Conservation (phyloP, 345 rosid species). For the Corchorus olitorius region DNA sequence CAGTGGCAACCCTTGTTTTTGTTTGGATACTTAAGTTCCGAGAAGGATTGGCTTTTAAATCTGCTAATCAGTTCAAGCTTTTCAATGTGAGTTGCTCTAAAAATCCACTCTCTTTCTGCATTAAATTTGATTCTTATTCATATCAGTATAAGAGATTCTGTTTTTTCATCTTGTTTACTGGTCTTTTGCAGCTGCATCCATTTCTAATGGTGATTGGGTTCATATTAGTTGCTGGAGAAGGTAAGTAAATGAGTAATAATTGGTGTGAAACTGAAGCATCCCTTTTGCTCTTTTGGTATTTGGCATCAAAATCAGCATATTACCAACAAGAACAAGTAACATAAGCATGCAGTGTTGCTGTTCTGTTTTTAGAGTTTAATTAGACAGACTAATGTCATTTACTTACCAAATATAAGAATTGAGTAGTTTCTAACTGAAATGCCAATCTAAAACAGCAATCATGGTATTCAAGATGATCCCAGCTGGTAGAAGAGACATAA, state of each 20-base stretch:
- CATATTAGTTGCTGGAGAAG: constrained; percentile 54
- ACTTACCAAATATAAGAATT: not conserved
- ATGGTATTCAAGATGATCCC: constrained; percentile 56
- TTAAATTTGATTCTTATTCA: not conserved
- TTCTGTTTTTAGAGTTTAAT: no score
- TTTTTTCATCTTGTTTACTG: not conserved
- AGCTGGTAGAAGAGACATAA: constrained; percentile 23
- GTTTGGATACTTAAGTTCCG: constrained; percentile 51
- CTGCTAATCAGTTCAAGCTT: constrained; percentile 38
- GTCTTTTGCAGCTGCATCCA: constrained; percentile 46
- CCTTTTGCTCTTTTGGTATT: not conserved
- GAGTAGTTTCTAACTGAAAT: not conserved
- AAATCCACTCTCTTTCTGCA: not conserved
- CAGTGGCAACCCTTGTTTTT: constrained; percentile 45
- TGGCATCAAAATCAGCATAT: not conserved
- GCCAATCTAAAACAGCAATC: constrained; percentile 37
- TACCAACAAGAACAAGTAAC: no score
- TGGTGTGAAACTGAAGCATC: not conserved
- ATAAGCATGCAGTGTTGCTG: no score
- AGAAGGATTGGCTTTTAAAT: constrained; percentile 46
- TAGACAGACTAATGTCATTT: no score
- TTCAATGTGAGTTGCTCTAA: constrained; percentile 35
- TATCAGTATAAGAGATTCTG: not conserved
- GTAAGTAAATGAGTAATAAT: constrained; percentile 20
- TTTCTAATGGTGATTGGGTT: constrained; percentile 60